Evolutionary conservation across 768 basidiomycete genomes (phyloP).

Genomic region (Artomyces pyxidatus): DNA sequence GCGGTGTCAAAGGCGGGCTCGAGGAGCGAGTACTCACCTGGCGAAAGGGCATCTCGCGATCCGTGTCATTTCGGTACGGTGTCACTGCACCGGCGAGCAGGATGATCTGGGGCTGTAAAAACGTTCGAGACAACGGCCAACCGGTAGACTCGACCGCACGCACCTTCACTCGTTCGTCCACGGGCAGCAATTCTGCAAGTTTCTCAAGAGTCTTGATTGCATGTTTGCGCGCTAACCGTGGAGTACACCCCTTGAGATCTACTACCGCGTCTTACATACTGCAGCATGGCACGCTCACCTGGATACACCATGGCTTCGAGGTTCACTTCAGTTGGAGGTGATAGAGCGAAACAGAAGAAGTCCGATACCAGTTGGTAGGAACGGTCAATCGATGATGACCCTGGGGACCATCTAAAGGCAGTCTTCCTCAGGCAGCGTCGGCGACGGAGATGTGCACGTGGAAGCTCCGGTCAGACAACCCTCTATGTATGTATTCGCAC

Average conservation of each 20-base stretch:
- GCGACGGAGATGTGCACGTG: no score
- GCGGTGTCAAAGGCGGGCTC: conserved; percentile 15
- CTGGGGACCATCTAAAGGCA: no score
- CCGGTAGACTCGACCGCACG: not conserved
- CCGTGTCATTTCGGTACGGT: conserved; percentile 72
- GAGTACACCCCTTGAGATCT: not conserved
- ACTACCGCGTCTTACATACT: no score
- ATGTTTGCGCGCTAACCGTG: conserved; percentile 39
- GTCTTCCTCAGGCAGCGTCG: no score
- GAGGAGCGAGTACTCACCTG: conserved; percentile 25
- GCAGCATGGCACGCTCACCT: not conserved
- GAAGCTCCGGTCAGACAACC: no score
- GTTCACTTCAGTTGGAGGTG: no score
- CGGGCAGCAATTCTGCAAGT: conserved; percentile 42
- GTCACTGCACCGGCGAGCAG: conserved; percentile 58
- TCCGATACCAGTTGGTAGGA: no score
- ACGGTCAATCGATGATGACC: no score
- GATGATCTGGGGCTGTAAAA: conserved; percentile 54
- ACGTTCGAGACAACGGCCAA: not conserved
- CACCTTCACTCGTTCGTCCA: conserved; percentile 46
- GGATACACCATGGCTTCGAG: conserved; percentile 9
- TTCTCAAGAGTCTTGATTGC: conserved; percentile 44
- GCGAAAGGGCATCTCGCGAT: conserved; percentile 68
- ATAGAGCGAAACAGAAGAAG: no score
- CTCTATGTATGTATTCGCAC: no score